Conservation (phyloP, 1,284 basidiomycete genomes). For the Apiotrichum akiyoshidainum region DNA sequence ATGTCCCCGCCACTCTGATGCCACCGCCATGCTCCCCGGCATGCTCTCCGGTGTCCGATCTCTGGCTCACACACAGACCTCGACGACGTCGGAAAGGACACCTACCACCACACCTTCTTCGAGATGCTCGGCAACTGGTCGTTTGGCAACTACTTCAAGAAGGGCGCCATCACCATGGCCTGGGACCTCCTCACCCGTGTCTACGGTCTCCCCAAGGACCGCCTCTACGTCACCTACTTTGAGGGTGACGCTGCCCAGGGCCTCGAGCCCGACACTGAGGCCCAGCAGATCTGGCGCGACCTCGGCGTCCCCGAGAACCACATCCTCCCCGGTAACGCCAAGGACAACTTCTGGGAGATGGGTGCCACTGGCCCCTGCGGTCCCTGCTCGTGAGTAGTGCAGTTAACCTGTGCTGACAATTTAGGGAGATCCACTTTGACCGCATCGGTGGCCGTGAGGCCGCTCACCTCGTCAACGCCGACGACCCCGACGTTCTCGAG, state of each 20-base stretch:
- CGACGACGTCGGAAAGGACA: constrained; percentile 95
- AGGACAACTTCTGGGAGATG: constrained; percentile 99
- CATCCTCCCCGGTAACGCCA: constrained; percentile 88
- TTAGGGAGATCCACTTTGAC: constrained; percentile 85
- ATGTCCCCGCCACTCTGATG: too few relatives aligned
- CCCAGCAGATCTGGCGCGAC: constrained; percentile 76
- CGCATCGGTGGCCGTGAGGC: constrained; percentile 87
- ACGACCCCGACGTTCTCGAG: constrained; percentile 95
- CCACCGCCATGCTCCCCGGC: too few relatives aligned
- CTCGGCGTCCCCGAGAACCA: constrained; percentile 85
- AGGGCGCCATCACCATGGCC: constrained; percentile 86
- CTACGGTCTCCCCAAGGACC: constrained; percentile 82
- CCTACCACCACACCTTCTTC: constrained; percentile 83
- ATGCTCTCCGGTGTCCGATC: too few relatives aligned
- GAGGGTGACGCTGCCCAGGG: constrained; percentile 85
- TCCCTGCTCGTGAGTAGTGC: constrained; percentile 65
- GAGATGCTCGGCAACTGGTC: constrained; percentile 99
- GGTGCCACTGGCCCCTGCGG: constrained; percentile 96
- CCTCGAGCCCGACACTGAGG: constrained; percentile 85
- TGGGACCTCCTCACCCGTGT: constrained; percentile 88
- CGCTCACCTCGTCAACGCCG: constrained; percentile 85
- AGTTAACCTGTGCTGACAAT: not conserved
- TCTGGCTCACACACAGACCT: constrained; percentile 64
- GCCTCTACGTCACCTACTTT: constrained; percentile 96
- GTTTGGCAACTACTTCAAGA: constrained; percentile 99